Evolutionary conservation across 768 basidiomycete genomes (phyloP).

Genomic region (Dacryopinax spathularia): DNA sequence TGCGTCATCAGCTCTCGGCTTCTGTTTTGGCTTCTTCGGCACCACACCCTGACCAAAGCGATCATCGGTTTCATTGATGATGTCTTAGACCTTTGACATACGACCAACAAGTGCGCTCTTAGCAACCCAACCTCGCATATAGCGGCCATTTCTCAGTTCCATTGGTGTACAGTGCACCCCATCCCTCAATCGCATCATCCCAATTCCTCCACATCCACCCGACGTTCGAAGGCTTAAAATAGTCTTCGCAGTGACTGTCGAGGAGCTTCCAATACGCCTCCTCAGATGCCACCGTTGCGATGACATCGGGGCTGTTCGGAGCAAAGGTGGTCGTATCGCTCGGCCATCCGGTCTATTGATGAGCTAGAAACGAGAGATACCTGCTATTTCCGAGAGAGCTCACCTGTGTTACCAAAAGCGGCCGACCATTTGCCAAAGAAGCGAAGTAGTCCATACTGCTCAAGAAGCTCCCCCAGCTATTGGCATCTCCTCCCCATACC

Average conservation of each 20-base stretch:
- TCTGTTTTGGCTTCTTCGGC: neutral
- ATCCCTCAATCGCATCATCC: slow-evolving; percentile 1
- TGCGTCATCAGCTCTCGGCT: neutral
- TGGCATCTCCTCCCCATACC: neutral
- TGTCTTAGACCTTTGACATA: too few species aligned
- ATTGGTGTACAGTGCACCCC: neutral
- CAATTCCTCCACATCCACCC: slow-evolving; percentile 1
- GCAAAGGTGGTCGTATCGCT: slow-evolving; percentile 11
- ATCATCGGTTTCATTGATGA: too few species aligned
- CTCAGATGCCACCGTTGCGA: slow-evolving; percentile 12
- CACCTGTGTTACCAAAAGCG: neutral
- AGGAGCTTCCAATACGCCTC: slow-evolving; percentile 14
- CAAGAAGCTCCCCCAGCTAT: neutral
- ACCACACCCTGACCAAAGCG: too few species aligned
- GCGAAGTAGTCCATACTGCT: neutral
- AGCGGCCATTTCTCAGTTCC: slow-evolving; percentile 1
- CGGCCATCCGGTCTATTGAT: slow-evolving; percentile 12
- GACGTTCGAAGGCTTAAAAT: neutral
- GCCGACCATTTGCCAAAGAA: neutral
- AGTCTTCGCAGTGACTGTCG: slow-evolving; percentile 12
- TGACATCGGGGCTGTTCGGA: slow-evolving; percentile 11
- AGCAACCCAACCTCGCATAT: neutral
- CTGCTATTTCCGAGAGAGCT: neutral
- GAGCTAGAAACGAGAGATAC: neutral
- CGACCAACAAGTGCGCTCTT: too few species aligned